phyloP scores from a whole-genome alignment of 2,329 filamentous ascomycete species.

The Beauveria pseudobassiana region DNA sequence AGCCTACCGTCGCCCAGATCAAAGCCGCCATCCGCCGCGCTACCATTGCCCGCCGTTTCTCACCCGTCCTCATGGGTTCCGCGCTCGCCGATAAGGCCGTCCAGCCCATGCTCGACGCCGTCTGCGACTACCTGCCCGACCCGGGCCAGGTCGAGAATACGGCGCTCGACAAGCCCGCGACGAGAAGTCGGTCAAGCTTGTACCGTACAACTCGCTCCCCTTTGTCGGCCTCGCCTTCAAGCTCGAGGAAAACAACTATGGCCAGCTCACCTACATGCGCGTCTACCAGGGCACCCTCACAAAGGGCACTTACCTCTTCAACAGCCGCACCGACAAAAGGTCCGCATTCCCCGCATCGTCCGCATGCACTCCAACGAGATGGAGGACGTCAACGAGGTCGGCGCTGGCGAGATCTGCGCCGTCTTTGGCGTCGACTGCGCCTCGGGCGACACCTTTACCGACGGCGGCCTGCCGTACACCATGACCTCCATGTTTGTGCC shows the following conservation, averaged over 20 bases:
- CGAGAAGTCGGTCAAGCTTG: conserved; percentile 76
- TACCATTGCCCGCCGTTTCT: conserved; percentile 85
- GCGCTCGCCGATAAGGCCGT: conserved; percentile 91
- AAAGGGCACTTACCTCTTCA: conserved; percentile 88
- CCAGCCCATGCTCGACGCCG: conserved; percentile 93
- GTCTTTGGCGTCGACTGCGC: conserved; percentile 98
- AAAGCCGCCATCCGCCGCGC: conserved; percentile 86
- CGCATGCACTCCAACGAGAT: conserved; percentile 99
- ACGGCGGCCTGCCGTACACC: conserved; percentile 82
- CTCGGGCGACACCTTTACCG: conserved; percentile 96
- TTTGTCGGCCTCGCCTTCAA: conserved; percentile 98
- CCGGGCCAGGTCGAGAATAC: conserved; percentile 83
- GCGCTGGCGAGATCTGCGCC: conserved; percentile 94
- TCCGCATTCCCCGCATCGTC: conserved; percentile 93
- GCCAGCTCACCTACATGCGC: conserved; percentile 95
- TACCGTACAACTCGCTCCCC: conserved; percentile 87
- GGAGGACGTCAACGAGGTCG: conserved; percentile 90
- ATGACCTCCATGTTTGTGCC: conserved; percentile 99
- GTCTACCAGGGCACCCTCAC: conserved; percentile 90
- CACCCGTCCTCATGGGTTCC: conserved; percentile 92
- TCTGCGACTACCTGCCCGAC: conserved; percentile 93
- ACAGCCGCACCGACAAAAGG: conserved; percentile 91
- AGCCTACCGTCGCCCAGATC: conserved; percentile 73
- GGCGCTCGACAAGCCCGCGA: conserved; percentile 73
- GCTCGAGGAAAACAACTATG: conserved; percentile 97